Evolutionary conservation across 2,329 filamentous ascomycete species (phyloP), one percentile per base, ranked within the genome.

Genomic region (Sporothrix luriei): DNA sequence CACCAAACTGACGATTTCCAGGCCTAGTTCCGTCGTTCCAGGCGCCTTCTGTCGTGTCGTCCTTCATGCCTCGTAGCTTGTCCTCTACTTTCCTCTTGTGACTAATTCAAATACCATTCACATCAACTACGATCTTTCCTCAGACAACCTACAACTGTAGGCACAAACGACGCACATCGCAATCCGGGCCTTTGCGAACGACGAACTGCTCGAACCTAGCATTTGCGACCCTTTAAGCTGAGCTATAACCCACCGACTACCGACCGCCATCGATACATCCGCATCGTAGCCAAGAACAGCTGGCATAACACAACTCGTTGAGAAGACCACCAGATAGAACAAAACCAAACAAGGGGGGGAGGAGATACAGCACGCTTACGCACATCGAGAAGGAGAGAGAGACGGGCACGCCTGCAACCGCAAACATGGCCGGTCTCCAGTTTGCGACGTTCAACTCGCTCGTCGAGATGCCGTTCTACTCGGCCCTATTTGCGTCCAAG

Each of bases 391-490:
- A 48, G 54, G 21, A 51, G 40, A 43, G 5, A 9, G 11, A 43
- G 29, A 61, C 7, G 19, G 9, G 16, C 24, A 21, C 48, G 48
- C 26, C 38, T 21, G 38, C 49, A 16, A 54, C 72, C 66, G 76
- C 64, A 69, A 67, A 46, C 79, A 90, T 88, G 81, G 76, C 86
- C 67, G 75, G 80, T 40, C 79, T 88, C 66, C 85, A 87, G 82
- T 99, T 94, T 80, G 92, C 93, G 71, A 90, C 94, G 0, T 98
- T 97, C 84, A 88, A 90, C 52, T 97, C 94, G 64, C 93, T 97
- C 81, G 93, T 98, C 77, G 95, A 99, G 78, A 85, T 98, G 55
- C 92, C 93, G 57, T 99, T 99, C 80, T 99, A 97, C 78, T 91
- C 92, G 59, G 90, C 93, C 5, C 87, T 99, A n/a, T 95, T 96